Base-by-base conservation (phyloP, 176 grass and related monocot genomes). In the Ensete ventricosum region DNA sequence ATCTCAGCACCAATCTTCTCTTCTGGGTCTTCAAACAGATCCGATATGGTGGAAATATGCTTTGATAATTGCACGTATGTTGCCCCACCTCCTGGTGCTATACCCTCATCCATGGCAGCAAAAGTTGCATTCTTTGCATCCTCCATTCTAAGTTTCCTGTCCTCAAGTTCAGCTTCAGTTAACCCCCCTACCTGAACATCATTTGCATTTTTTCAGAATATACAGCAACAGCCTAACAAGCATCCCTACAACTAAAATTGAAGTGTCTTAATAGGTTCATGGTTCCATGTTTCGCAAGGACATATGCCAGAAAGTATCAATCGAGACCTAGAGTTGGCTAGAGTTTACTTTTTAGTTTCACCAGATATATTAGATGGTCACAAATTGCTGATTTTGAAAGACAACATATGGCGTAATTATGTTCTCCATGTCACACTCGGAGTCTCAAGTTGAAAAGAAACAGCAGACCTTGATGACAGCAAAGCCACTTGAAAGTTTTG, bases 101-200 rank as follows among this genome's bases (percentile, higher is more conserved):
- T 93, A 69, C 90, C 94, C 88, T 98, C 94, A 54, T 83, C 78
- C 66, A 98, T 88, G 62, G 94, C 94, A 79, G 94, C 88, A 91
- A 85, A 98, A 80, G 88, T 89, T 68, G 94, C 90, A 49, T 98
- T 98, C 75, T 98, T 98, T 60, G 94, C 94, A 91, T 98, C 94
- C 77, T 98, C 94, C 11, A 83, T 88, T 73, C 90, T 98, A 57
- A 93, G 80, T 69, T 98, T 98, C 79, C 84, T 98, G 80, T 98
- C 90, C 72, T 98, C 88, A 2, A 98, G 94, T 64, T 98, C 94
- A 84, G 90, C 90, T 86, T 98, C 90, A 48, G 90, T 98, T 10
- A 80, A 26, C 21, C 90, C 94, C 10, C 94, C 94, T 43, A 98
- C 94, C 93, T 97, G 77, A 88, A 90, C 67, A 80, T 83, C 58